Conservation (phyloP, 2,329 filamentous ascomycete species). For the Penicillium thymicola region DNA sequence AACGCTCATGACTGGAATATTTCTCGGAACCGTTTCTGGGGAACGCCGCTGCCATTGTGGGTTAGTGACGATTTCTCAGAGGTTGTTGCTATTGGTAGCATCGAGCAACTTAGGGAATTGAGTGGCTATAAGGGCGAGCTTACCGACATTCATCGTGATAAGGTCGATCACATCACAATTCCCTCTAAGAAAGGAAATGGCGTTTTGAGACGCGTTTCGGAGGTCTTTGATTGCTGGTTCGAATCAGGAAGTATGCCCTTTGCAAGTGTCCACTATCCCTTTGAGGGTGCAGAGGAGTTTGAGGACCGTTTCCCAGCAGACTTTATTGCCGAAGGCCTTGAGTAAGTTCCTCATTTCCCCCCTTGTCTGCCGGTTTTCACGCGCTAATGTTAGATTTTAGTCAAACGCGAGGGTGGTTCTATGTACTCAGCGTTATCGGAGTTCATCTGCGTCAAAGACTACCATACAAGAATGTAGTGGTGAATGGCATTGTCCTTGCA, state of each 20-base stretch:
- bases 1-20: slow-evolving; percentile 96
- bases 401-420: slow-evolving; percentile 96
- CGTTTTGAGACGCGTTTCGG: slow-evolving; percentile 72
- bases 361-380: background rate
- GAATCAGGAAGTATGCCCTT: slow-evolving; percentile 97
- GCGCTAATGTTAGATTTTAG: slow-evolving; percentile 46
- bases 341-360: background rate
- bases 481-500: slow-evolving; percentile 89
- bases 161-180: slow-evolving; percentile 91
- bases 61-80: slow-evolving; percentile 86
- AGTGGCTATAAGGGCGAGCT: slow-evolving; percentile 84
- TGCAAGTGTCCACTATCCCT: slow-evolving; percentile 85
- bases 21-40: slow-evolving; percentile 91
- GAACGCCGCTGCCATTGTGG: slow-evolving; percentile 89
- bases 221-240: slow-evolving; percentile 97
- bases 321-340: slow-evolving; percentile 79
- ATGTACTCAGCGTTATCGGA: slow-evolving; percentile 83
- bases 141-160: slow-evolving; percentile 84
- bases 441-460: slow-evolving; percentile 81
- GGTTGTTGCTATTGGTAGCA: slow-evolving; percentile 78
- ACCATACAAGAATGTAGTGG: slow-evolving; percentile 94
- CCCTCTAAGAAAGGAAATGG: slow-evolving; percentile 86
- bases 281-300: slow-evolving; percentile 80
- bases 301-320: slow-evolving; percentile 81
- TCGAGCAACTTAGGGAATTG: slow-evolving; percentile 76